Conservation (phyloP, 2,329 filamentous ascomycete species). For the Penicillium sp. region DNA sequence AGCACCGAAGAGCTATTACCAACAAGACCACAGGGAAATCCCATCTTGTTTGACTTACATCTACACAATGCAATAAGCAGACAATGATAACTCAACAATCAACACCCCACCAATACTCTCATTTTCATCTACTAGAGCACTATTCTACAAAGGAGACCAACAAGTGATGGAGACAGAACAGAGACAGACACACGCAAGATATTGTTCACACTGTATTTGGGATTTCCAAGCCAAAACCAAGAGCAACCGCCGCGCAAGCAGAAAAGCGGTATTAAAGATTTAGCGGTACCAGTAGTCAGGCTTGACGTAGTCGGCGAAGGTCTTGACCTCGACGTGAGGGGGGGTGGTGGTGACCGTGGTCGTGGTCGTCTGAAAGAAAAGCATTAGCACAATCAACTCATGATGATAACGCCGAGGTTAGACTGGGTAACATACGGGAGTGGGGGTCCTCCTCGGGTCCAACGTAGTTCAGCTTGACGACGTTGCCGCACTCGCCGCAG, state of each 20-base stretch:
- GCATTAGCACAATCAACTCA: slow-evolving; percentile 7
- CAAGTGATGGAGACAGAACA: slow-evolving; percentile 22
- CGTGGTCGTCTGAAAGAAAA: slow-evolving; percentile 40
- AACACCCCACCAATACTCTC: slow-evolving; percentile 22
- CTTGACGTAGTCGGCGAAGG: slow-evolving; percentile 55
- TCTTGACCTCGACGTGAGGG: slow-evolving; percentile 36
- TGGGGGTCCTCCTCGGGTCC: slow-evolving; percentile 73
- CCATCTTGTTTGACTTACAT: not conserved
- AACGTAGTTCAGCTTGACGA: slow-evolving; percentile 97
- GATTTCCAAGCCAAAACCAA: slow-evolving; percentile 6
- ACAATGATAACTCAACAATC: slow-evolving; percentile 11
- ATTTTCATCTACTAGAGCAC: slow-evolving; percentile 31
- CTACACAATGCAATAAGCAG: not conserved
- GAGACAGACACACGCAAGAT: slow-evolving; percentile 20
- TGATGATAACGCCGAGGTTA: slow-evolving; percentile 2
- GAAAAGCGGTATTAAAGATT: slow-evolving; percentile 24
- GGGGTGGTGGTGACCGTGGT: slow-evolving; percentile 45
- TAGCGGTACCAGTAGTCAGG: slow-evolving; percentile 81
- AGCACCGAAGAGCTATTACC: not conserved
- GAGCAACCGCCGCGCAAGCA: slow-evolving; percentile 3
- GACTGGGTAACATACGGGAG: slow-evolving; percentile 47
- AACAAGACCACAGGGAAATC: not conserved
- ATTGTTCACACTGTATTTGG: slow-evolving; percentile 23
- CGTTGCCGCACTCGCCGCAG: slow-evolving; percentile 93
- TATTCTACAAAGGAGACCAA: slow-evolving; percentile 31